phyloP scores from a whole-genome alignment of 1,284 basidiomycete genomes.

The Ustilago nuda region DNA sequence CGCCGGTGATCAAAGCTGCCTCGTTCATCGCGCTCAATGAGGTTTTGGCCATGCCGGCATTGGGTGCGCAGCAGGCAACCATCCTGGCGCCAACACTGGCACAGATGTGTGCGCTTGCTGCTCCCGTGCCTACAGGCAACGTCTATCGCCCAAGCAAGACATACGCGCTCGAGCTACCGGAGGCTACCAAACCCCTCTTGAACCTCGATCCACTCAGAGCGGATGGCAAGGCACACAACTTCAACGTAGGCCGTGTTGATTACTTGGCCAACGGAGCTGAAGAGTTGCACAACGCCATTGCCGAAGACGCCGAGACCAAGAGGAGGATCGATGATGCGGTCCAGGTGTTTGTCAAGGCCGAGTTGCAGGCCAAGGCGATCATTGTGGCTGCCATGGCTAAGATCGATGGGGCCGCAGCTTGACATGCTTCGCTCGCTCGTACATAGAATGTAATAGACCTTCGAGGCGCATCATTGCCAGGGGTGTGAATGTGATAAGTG shows the following conservation, averaged over 20 bases:
- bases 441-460: background rate
- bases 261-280: slow-evolving; percentile 28
- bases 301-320: slow-evolving; percentile 23
- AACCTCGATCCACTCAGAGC: slow-evolving; percentile 32
- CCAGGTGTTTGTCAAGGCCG: slow-evolving; percentile 32
- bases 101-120: slow-evolving; percentile 23
- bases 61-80: slow-evolving; percentile 38
- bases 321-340: slow-evolving; percentile 41
- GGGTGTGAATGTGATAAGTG: background rate
- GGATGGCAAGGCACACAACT: slow-evolving; percentile 21
- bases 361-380: slow-evolving; percentile 28
- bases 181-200: slow-evolving; percentile 17
- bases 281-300: slow-evolving; percentile 20
- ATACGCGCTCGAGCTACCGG: slow-evolving; percentile 24
- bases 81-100: slow-evolving; percentile 31
- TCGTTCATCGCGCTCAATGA: slow-evolving; percentile 40
- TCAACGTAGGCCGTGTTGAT: slow-evolving; percentile 18
- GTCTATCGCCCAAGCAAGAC: slow-evolving; percentile 37
- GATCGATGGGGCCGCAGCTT: slow-evolving; percentile 11
- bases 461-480: background rate
- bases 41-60: slow-evolving; percentile 35
- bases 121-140: slow-evolving; percentile 9
- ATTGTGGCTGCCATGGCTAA: slow-evolving; percentile 35
- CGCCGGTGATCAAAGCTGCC: slow-evolving; percentile 38
- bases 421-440: background rate